Percentiles rank a stretch among this genome's conserved stretches.
phyloP scores from a whole-genome alignment of 2,329 filamentous ascomycete genomes.

The Aspergillus sp. region DNA sequence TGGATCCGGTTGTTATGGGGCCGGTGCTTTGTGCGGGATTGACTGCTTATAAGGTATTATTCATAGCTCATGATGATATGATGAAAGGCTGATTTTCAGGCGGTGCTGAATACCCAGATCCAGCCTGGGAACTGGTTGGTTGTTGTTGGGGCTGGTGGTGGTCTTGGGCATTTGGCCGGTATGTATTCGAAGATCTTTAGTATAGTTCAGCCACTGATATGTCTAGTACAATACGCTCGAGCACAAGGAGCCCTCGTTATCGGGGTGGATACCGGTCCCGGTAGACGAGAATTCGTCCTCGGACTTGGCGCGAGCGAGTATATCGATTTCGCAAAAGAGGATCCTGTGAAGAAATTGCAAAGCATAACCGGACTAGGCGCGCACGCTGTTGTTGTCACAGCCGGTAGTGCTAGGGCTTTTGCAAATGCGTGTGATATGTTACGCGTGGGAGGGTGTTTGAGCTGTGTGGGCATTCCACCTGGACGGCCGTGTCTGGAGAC shows the following conservation, averaged over 20 bases:
- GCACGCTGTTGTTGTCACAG: slow-evolving; percentile 45
- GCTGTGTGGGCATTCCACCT: slow-evolving; percentile 48
- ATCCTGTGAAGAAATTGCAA: slow-evolving; percentile 36
- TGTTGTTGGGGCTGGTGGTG: slow-evolving; percentile 49
- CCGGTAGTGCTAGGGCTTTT: slow-evolving; percentile 44
- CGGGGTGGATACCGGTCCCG: slow-evolving; percentile 41
- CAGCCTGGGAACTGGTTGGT: slow-evolving; percentile 43
- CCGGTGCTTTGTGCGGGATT: slow-evolving; percentile 48
- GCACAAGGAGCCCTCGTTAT: slow-evolving; percentile 46
- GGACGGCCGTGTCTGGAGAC: slow-evolving; percentile 41
- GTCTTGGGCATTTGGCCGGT: slow-evolving; percentile 48
- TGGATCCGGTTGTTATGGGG: slow-evolving; percentile 42
- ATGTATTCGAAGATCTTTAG: neutral
- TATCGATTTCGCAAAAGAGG: slow-evolving; percentile 40
- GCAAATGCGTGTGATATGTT: slow-evolving; percentile 46
- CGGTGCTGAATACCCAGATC: slow-evolving; percentile 43
- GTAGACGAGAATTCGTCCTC: slow-evolving; percentile 41
- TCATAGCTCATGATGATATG: neutral
- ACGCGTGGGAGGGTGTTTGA: slow-evolving; percentile 44
- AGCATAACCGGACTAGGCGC: slow-evolving; percentile 42
- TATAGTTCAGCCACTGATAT: too few species aligned
- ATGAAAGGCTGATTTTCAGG: slow-evolving; percentile 22
- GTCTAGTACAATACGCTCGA: slow-evolving; percentile 45
- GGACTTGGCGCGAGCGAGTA: slow-evolving; percentile 42
- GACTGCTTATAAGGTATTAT: slow-evolving; percentile 43